These are phyloP conservation scores for Vaccinium corymbosum DNA, from an alignment of 148 eudicot species.

Conservation along the genomic window DNA sequence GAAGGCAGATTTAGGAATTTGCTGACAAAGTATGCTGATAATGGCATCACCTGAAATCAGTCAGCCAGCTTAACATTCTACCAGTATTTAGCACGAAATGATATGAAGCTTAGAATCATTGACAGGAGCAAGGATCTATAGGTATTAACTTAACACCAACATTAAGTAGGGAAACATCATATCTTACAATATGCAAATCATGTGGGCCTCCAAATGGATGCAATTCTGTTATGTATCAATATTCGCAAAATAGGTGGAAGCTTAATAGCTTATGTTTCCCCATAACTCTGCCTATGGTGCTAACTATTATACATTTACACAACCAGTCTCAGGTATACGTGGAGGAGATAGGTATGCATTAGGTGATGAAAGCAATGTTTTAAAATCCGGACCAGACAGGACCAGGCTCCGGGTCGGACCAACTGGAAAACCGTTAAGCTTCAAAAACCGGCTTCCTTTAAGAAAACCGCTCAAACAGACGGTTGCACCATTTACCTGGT, in stretches of 20 bases:
- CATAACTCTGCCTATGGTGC: not conserved
- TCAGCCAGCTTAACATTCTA: not conserved
- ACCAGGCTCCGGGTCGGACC: not conserved
- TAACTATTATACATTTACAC: not conserved
- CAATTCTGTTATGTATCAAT: not conserved
- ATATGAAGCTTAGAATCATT: not conserved
- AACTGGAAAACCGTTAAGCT: too few relatives aligned
- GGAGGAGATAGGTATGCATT: not conserved
- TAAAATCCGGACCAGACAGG: not conserved
- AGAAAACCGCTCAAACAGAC: too few relatives aligned
- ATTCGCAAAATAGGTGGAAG: not conserved
- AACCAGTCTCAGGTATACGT: not conserved
- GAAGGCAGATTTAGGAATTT: conserved; percentile 68
- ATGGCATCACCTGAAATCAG: conserved; percentile 71
- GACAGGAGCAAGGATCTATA: not conserved
- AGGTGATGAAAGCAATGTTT: too few relatives aligned
- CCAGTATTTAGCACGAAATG: not conserved
- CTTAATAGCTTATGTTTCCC: not conserved
- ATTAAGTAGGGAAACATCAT: not conserved
- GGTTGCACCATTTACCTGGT: too few relatives aligned
- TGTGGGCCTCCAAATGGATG: not conserved
- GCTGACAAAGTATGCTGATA: conserved; percentile 70
- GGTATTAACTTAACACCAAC: not conserved
- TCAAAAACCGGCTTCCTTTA: too few relatives aligned
- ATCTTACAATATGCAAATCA: not conserved